Base-by-base conservation (phyloP, 2,329 filamentous ascomycete genomes). In the Phialophora tarda region DNA sequence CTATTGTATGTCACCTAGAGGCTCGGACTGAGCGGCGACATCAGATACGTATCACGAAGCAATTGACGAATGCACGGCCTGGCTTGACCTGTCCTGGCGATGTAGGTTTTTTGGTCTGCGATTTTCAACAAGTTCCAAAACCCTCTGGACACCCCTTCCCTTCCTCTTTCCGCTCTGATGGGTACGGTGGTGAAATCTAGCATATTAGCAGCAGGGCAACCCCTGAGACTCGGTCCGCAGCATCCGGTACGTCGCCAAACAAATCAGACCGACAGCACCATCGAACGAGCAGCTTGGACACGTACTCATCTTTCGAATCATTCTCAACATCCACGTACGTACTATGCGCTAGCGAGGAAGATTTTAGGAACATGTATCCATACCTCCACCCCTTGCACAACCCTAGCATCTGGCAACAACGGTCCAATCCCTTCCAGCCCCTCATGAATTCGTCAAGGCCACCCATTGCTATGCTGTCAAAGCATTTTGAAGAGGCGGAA, bases 381-480 rank as follows among this genome's bases (percentile, higher is more conserved):
- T 26, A 26, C 21, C 48, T 12, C 21, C 10, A 51, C 8, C 48
- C 48, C 21, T 51, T n/a, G n/a, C 48, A 7, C 48, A 26, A 17
- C 23, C 10, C 21, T 3, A 51, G 21, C 48, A 51, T 51, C 21
- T 28, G 23, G 24, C 14, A 24, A 24, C 48, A 28, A 23, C 48
- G 21, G 6, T 23, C 10, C 23, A 26, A 51, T 17, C 23, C 24
- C 23, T 51, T 51, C 48, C 10, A 51, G 24, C 21, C 48, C 23
- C 10, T 51, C 48, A 51, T 51, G 10, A 51, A 51, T 23, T 51
- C 48, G 48, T 51, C 21, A 51, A 51, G 21, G 21, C 48, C 26
- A 26, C 21, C 11, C 48, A 23, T 26, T 51, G 48, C 23, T 10
- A 24, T 26, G 48, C 48, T 51, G 8, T 24, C 23, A 51, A 51